phyloP scores from a whole-genome alignment of 1,284 basidiomycete species.

The Chalciporus piperatoides region DNA sequence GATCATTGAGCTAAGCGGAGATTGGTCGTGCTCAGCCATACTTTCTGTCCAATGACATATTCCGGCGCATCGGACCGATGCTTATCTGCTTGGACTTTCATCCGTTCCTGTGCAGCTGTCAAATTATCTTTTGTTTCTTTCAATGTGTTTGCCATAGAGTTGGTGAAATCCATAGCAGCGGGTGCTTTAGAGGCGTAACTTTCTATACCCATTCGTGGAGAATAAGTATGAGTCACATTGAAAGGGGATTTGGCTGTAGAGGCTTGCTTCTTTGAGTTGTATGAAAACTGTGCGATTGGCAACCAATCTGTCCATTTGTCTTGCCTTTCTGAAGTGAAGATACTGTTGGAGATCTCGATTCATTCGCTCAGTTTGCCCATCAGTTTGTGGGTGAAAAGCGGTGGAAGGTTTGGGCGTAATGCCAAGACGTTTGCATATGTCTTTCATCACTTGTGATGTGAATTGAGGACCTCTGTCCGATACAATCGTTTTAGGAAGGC shows the following conservation, averaged over 20 bases:
- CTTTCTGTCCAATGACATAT: background rate
- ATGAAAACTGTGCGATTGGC: conserved; percentile 32
- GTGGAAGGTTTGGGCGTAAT: background rate
- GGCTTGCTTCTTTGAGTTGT: conserved; percentile 25
- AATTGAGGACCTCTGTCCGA: conserved; percentile 2
- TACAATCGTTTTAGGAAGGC: background rate
- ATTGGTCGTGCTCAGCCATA: background rate
- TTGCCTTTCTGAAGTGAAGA: conserved; percentile 34
- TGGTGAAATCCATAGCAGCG: background rate
- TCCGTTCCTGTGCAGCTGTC: background rate
- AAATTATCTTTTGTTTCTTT: background rate
- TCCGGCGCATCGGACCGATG: background rate
- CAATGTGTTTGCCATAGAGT: too few relatives aligned
- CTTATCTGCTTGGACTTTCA: background rate
- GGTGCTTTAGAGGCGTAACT: background rate
- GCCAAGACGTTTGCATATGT: background rate
- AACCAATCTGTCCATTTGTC: conserved; percentile 35
- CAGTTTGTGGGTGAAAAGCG: conserved; percentile 20
- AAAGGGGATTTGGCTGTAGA: background rate
- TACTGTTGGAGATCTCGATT: conserved; percentile 38
- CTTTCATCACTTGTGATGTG: background rate
- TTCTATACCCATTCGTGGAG: background rate
- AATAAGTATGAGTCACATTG: background rate
- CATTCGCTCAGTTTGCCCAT: conserved; percentile 35
- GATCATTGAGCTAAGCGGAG: background rate